Percentiles rank a stretch among this genome's conserved stretches.
Evolutionary conservation across 1,139 yeast species (phyloP).

Genomic region (Candida frijolesensis): DNA sequence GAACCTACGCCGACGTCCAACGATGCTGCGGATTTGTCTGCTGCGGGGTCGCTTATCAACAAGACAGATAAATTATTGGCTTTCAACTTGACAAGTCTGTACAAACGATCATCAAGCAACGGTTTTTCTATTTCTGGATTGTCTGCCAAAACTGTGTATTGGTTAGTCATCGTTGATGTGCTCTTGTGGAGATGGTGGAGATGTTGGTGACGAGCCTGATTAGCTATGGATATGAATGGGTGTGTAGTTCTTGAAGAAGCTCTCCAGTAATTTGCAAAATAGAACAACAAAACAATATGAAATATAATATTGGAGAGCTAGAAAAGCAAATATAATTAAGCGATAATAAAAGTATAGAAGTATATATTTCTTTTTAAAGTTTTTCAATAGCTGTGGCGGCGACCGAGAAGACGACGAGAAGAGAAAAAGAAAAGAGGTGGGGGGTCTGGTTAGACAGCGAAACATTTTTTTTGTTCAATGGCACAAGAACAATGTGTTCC

Average conservation of each 20-base stretch:
- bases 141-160: slow-evolving; percentile 23
- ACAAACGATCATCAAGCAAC: slow-evolving; percentile 72
- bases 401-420: too few relatives aligned
- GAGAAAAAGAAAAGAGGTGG: too few relatives aligned
- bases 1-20: slow-evolving; percentile 91
- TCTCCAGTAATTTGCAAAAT: slow-evolving; percentile 1
- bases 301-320: not conserved
- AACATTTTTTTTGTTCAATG: too few relatives aligned
- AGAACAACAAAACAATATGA: not conserved
- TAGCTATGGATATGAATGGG: not conserved
- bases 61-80: slow-evolving; percentile 73
- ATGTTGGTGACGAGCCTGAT: not conserved
- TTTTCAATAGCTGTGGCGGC: too few relatives aligned
- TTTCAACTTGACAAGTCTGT: slow-evolving; percentile 62
- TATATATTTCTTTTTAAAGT: not conserved
- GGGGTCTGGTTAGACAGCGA: too few relatives aligned
- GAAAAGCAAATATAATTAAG: not conserved
- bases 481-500: too few relatives aligned
- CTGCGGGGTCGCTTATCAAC: slow-evolving; percentile 77
- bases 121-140: slow-evolving; percentile 51
- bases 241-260: slow-evolving; percentile 1
- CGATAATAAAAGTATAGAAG: not conserved
- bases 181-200: not conserved
- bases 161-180: slow-evolving; percentile 8
- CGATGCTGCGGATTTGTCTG: slow-evolving; percentile 93